A percentile compares a stretch with the other conserved stretches of the same genome.
These are phyloP conservation scores for Microthlaspi erraticum DNA, from an alignment of 345 rosid genomes.

Conservation along the genomic window DNA sequence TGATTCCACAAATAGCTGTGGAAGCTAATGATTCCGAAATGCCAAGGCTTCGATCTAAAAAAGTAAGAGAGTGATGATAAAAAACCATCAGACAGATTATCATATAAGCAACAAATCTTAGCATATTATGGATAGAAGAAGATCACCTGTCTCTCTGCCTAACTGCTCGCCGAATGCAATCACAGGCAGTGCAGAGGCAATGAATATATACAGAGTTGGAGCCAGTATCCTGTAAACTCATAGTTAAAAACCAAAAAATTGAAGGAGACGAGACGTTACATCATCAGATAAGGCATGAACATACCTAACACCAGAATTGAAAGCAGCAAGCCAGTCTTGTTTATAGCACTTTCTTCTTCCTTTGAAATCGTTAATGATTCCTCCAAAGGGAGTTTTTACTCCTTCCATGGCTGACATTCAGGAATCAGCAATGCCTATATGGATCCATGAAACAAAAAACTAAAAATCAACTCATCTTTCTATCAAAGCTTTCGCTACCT, in stretches of 20 bases:
- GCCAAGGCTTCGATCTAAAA: slow-evolving; percentile 64
- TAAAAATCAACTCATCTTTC: not conserved
- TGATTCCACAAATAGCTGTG: slow-evolving; percentile 63
- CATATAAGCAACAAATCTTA: not conserved
- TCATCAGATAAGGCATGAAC: not conserved
- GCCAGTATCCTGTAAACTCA: slow-evolving; percentile 57
- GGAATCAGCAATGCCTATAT: slow-evolving; percentile 34
- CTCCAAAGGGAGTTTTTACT: slow-evolving; percentile 50
- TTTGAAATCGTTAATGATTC: slow-evolving; percentile 54
- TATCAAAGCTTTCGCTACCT: not conserved
- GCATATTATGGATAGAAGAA: not conserved
- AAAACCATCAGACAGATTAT: not conserved
- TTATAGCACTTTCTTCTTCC: slow-evolving; percentile 69
- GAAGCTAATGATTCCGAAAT: slow-evolving; percentile 65
- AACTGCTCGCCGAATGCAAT: slow-evolving; percentile 76
- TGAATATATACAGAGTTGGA: slow-evolving; percentile 67
- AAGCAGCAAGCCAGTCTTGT: slow-evolving; percentile 58
- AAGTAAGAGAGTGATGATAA: not conserved
- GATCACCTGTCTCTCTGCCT: slow-evolving; percentile 61
- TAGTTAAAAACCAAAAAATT: not conserved
- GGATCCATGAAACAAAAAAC: not conserved
- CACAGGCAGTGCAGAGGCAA: slow-evolving; percentile 75
- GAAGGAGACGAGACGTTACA: not conserved
- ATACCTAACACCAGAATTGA: slow-evolving; percentile 57
- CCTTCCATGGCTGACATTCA: slow-evolving; percentile 53